These are phyloP conservation scores for Naganishia sp. DNA, from an alignment of 1,284 basidiomycete species.

Conservation along the genomic window DNA sequence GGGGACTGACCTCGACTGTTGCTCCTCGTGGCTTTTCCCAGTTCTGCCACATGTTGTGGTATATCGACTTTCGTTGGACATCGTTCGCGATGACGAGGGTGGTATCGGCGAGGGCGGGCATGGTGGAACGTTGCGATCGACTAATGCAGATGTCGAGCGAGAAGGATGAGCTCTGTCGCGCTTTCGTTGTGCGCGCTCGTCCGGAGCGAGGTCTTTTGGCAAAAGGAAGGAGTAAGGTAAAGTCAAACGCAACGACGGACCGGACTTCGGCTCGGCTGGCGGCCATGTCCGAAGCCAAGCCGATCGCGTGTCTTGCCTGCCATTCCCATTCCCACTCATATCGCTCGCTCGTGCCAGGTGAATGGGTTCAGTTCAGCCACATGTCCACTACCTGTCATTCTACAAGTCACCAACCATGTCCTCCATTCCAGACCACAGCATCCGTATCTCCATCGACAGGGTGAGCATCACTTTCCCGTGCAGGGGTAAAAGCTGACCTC, in stretches of 20 bases:
- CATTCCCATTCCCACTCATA: not conserved
- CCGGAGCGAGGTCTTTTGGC: too few relatives aligned
- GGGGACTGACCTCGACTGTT: not conserved
- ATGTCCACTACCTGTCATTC: not conserved
- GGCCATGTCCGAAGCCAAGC: too few relatives aligned
- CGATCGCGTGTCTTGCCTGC: not conserved
- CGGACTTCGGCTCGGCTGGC: too few relatives aligned
- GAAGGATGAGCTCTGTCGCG: too few relatives aligned
- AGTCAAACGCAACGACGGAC: too few relatives aligned
- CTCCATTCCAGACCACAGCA: constrained; percentile 44
- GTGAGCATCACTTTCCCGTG: constrained; percentile 14
- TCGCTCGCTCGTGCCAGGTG: too few relatives aligned
- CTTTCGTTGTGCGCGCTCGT: too few relatives aligned
- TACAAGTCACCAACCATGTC: not conserved
- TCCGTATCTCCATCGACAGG: constrained; percentile 50
- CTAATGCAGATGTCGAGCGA: not conserved
- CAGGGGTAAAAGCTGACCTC: not conserved
- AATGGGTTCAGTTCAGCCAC: too few relatives aligned
- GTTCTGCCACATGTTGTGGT: constrained; percentile 15
- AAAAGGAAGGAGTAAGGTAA: too few relatives aligned
- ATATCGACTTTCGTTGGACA: constrained; percentile 3
- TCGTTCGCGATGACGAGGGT: constrained; percentile 25
- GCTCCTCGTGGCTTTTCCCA: constrained; percentile 9
- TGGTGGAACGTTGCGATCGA: not conserved
- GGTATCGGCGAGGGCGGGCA: constrained; percentile 16